Evolutionary conservation across 2,329 filamentous ascomycete genomes (phyloP), one percentile per base, ranked within the genome.

Genomic region (Ophiostoma tasmaniense): DNA sequence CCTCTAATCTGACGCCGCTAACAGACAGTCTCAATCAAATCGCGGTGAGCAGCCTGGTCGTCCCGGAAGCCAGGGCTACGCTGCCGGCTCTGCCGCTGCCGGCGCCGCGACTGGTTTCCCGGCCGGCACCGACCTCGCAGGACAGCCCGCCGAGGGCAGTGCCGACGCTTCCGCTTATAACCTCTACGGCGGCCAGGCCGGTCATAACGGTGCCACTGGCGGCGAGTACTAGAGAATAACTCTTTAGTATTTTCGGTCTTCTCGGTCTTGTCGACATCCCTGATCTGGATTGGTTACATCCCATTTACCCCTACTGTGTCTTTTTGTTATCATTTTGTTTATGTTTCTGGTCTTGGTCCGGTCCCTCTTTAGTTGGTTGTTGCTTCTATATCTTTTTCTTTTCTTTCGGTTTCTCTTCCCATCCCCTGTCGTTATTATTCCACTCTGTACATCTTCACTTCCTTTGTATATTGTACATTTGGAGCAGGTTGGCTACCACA

Each of bases 1-100:
- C 25, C 8, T n/a, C 39, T 55, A n/a, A n/a, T n/a, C n/a, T 30
- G 3, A 22, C 30, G 37, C 22, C 13, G 3, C 55, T 59, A 14
- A 59, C 22, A 52, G 68, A 66, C 70, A 94, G 89, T 92, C 90
- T 73, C 90, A 95, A 81, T 90, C 92, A 74, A 90, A 90, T 79
- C 84, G 89, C 74, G 88, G 88, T 71, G 84, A 86, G 42, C 80
- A 82, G 70, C 80, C 79, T 71, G 80, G 79, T 71, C 79, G 83
- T 66, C 83, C 83, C n/a, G 78, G 77, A 70, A 85, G 83, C 73
- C 82, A 84, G 74, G 83, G 82, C 14, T 85, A 84, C 72, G 82
- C 81, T 64, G 78, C 80, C 42, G 76, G 78, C 64, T 78, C 79
- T 72, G 79, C 78, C 64, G 77, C 78, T 11, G 79, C 79, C 66